Base-by-base conservation (phyloP, 129 eudicot species). In the Smallanthus sonchifolius region DNA sequence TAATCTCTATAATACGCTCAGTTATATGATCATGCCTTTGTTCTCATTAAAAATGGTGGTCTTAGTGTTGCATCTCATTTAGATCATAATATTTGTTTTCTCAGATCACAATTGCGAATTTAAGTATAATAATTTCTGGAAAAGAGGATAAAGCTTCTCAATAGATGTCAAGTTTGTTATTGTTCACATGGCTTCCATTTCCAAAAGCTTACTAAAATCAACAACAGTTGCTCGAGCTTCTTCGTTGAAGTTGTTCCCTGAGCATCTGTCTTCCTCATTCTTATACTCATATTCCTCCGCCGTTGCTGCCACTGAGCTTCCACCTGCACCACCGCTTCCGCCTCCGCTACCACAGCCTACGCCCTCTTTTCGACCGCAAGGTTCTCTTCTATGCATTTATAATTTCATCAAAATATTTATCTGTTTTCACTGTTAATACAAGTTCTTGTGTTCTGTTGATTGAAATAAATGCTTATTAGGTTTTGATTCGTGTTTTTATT, bases 341-440 rank as follows among this genome's bases (percentile, higher is more conserved):
- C 84, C 76, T 15, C 70, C 76, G 60, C 89, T 11, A 34, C 69
- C 76, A 38, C 55, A 37, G 45, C 70, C 76, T 45, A 56, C 73
- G 1, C 36, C 79, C 2, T 54, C 76, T 70, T 55, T 74, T 72
- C 86, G 56, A 51, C 45, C 88, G 73, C 85, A 82, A 87, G 88
- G 88, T 87, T 11, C 9, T 20, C 32, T 61, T 51, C 3, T 69
- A 20, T 56, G 6, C 60, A 11, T 78, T 7, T 75, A 1, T 24
- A 14, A 16, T 24, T 24, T 35, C 0, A 35, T 15, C 34, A n/a
- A 24, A 40, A 15, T 32, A 19, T 28, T 66, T 34, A 43, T 3
- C 14, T 10, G 37, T 13, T 13, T 24, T 38, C 14, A n/a, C 6
- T 37, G 4, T 59, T 59, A 14, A 19, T 11, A 15, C 17, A n/a